Percentiles rank a stretch among this genome's conserved stretches.
These are phyloP conservation scores for Cryptosporidium xiaoi DNA, from an alignment of 169 alveolate genomes.

Conservation along the genomic window DNA sequence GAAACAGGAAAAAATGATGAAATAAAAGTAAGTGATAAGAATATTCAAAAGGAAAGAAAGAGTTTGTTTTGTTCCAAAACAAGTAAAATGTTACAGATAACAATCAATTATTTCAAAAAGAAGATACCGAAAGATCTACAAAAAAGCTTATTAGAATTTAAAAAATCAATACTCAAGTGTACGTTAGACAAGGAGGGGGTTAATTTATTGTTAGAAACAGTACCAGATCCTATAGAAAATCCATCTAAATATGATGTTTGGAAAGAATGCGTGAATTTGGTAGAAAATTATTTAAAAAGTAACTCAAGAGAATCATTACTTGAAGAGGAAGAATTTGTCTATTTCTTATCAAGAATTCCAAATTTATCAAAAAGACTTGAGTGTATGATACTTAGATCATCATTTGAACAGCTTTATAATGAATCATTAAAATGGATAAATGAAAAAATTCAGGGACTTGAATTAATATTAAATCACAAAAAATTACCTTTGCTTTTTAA, in stretches of 20 bases:
- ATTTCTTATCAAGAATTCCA: conserved; percentile 61
- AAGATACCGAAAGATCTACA: conserved; percentile 41
- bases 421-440: conserved; percentile 69
- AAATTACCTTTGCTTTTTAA: conserved; percentile 36
- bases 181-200: conserved; percentile 64
- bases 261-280: conserved; percentile 50
- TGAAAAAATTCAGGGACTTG: conserved; percentile 37
- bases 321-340: conserved; percentile 73
- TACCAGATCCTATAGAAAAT: conserved; percentile 68
- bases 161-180: conserved; percentile 50
- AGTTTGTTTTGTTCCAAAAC: conserved; percentile 55
- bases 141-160: conserved; percentile 18
- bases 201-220: conserved; percentile 63
- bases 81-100: conserved; percentile 64
- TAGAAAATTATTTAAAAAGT: conserved; percentile 13
- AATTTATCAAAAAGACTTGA: conserved; percentile 59
- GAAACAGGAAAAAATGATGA: background rate
- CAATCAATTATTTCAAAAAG: conserved; percentile 66
- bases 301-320: conserved; percentile 24
- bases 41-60: background rate
- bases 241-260: conserved; percentile 57
- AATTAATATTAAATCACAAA: conserved; percentile 16
- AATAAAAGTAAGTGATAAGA: background rate
- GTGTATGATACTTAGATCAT: conserved; percentile 66
- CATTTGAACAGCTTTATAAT: conserved; percentile 54